These are phyloP conservation scores for Aspergillus piperis DNA, from an alignment of 2,329 filamentous ascomycete species.

Conservation along the genomic window DNA sequence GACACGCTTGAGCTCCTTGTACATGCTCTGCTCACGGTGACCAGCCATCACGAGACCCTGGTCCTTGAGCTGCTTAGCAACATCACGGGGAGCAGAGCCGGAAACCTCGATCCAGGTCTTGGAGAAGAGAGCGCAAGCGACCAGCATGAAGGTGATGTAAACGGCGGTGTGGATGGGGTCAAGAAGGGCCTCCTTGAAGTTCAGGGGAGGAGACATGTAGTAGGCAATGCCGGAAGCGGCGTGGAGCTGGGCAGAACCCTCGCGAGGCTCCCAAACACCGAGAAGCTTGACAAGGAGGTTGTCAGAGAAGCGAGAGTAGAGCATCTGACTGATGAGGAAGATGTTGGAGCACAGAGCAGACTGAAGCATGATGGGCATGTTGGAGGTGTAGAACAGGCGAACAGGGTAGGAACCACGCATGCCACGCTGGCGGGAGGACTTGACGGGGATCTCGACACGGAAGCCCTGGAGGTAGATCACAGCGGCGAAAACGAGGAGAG, in stretches of 20 bases:
- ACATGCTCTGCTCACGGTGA: constrained; percentile 99
- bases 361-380: constrained; percentile 99
- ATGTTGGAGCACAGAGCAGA: constrained; percentile 98
- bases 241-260: constrained; percentile 89
- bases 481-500: constrained; percentile 87
- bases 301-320: constrained; percentile 98
- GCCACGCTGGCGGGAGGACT: constrained; percentile 97
- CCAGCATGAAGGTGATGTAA: constrained; percentile 97
- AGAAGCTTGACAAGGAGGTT: constrained; percentile 97
- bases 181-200: constrained; percentile 94
- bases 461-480: constrained; percentile 99
- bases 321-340: constrained; percentile 98
- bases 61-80: constrained; percentile 99
- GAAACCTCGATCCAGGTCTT: constrained; percentile 99
- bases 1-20: constrained; percentile 99
- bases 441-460: constrained; percentile 99
- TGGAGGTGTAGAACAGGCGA: constrained; percentile 99
- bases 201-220: constrained; percentile 98
- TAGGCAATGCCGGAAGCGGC: constrained; percentile 93
- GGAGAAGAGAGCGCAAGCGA: constrained; percentile 96
- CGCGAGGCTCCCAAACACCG: constrained; percentile 97
- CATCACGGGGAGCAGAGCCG: constrained; percentile 93
- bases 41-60: constrained; percentile 99
- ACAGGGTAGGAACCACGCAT: constrained; percentile 97
- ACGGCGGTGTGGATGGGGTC: constrained; percentile 95